Base-by-base conservation (phyloP, 805 yeast genomes). In the Candida odintsovae region DNA sequence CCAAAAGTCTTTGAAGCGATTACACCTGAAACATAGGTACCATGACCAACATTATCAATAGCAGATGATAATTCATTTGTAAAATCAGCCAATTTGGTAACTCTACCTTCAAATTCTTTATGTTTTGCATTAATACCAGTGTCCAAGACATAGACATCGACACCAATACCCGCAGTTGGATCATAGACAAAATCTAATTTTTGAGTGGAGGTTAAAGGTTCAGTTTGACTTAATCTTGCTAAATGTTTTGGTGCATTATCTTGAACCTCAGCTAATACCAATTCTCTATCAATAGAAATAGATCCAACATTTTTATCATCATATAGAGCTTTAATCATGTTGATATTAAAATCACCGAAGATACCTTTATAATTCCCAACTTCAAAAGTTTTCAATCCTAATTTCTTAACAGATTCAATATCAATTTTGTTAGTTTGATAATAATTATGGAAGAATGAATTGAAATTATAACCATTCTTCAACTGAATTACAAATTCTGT, bases 11-110 rank as follows among this genome's bases (percentile, higher is more conserved):
- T 66, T 1, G 81, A 72, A 0, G 78, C 80, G 37, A 76, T 63
- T 10, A 77, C 61, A 3, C 82, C 82, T 0, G 83, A 82, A 20
- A 78, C 71, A 41, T 76, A 78, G 1, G 82, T 76, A 1, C 83
- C 84, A 56, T 78, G 83, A 4, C 80, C 82, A 57, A 76, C 68
- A 13, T 57, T 55, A 38, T 66, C 69, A 8, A 55, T 58, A 8
- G 37, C 31, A 19, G 45, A 57, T 5, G 55, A 55, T 22, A 61
- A 60, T 13, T 64, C 53, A n/a, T 48, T 63, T 1, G 81, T 73
- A 52, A 75, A 71, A 46, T 78, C 81, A 0, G 66, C 70, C 18
- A 76, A 65, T 39, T 62, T 59, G 12, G 64, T 57, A 0, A 72
- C 75, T 35, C 80, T 64, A 3, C 68, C 65, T 5, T 62, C 66